phyloP scores from a whole-genome alignment of 495 filamentous ascomycete genomes.

The Penicillium herquei region DNA sequence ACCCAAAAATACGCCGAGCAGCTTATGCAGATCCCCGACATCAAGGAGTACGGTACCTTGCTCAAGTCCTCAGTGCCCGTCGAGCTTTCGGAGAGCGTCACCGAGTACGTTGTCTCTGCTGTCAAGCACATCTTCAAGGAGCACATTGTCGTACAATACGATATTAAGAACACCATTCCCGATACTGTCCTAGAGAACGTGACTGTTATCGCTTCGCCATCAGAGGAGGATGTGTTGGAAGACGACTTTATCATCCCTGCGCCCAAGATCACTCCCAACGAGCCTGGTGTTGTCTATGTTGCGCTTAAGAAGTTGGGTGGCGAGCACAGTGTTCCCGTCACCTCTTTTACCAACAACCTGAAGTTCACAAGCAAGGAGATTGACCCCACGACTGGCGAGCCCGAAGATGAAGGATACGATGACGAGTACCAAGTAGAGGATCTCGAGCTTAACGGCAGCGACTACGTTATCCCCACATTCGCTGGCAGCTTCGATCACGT shows the following conservation, averaged over 20 bases:
- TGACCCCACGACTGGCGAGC: slow-evolving; percentile 88
- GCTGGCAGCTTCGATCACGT: slow-evolving; percentile 93
- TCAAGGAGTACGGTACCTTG: slow-evolving; percentile 81
- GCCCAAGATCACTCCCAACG: slow-evolving; percentile 72
- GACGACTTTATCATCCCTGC: slow-evolving; percentile 95
- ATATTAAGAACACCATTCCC: slow-evolving; percentile 95
- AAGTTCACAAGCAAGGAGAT: slow-evolving; percentile 99
- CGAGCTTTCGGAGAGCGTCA: slow-evolving; percentile 94
- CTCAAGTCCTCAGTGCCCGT: slow-evolving; percentile 86
- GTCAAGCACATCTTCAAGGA: slow-evolving; percentile 98
- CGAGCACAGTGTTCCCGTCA: slow-evolving; percentile 64
- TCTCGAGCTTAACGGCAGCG: slow-evolving; percentile 84
- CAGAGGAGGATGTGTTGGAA: slow-evolving; percentile 72
- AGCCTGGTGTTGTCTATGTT: slow-evolving; percentile 91
- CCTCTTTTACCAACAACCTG: slow-evolving; percentile 85
- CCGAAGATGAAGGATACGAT: slow-evolving; percentile 89
- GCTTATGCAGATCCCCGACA: slow-evolving; percentile 83
- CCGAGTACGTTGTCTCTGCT: slow-evolving; percentile 91
- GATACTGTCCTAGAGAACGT: slow-evolving; percentile 90
- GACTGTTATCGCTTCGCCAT: slow-evolving; percentile 79
- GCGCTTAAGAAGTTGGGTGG: slow-evolving; percentile 82
- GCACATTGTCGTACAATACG: slow-evolving; percentile 93
- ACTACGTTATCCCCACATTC: slow-evolving; percentile 91
- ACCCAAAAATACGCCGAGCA: slow-evolving; percentile 86
- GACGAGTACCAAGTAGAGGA: slow-evolving; percentile 98